Conservation (phyloP, 345 rosid genomes). For the Ceriops decandra region DNA sequence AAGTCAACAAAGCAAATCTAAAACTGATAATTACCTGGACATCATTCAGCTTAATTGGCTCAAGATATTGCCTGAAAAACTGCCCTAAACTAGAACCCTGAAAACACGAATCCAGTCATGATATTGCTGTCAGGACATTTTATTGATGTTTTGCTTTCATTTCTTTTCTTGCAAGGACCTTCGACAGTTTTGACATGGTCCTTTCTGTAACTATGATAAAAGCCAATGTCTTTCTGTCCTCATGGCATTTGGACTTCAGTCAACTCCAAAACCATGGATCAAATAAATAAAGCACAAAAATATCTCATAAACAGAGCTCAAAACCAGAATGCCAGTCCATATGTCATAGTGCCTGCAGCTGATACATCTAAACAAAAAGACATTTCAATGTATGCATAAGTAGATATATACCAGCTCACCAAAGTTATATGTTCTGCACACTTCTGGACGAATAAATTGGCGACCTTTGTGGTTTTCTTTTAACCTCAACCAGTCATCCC, state of each 20-base stretch:
- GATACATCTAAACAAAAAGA: constrained; percentile 10
- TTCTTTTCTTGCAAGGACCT: background rate
- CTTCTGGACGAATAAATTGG: constrained; percentile 93
- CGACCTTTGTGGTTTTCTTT: constrained; percentile 88
- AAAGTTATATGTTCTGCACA: constrained; percentile 95
- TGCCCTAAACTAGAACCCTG: constrained; percentile 99
- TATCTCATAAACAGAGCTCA: background rate
- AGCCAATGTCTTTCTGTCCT: background rate
- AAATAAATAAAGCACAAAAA: background rate
- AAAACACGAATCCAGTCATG: constrained; percentile 4
- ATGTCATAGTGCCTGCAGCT: background rate
- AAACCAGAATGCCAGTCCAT: background rate
- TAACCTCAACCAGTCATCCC: constrained; percentile 99
- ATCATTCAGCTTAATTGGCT: constrained; percentile 89
- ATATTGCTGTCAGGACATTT: background rate
- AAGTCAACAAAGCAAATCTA: background rate
- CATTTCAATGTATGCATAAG: background rate
- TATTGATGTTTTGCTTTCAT: background rate
- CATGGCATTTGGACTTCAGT: background rate
- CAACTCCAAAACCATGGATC: background rate
- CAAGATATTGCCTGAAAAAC: constrained; percentile 80
- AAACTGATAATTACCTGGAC: constrained; percentile 48
- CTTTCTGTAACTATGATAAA: background rate
- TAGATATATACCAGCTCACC: constrained; percentile 84
- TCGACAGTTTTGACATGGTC: background rate